A percentile compares a stretch with the other conserved stretches of the same genome.
Conservation (phyloP, 176 grass and related monocot species). For the Eragrostis nindensis region DNA sequence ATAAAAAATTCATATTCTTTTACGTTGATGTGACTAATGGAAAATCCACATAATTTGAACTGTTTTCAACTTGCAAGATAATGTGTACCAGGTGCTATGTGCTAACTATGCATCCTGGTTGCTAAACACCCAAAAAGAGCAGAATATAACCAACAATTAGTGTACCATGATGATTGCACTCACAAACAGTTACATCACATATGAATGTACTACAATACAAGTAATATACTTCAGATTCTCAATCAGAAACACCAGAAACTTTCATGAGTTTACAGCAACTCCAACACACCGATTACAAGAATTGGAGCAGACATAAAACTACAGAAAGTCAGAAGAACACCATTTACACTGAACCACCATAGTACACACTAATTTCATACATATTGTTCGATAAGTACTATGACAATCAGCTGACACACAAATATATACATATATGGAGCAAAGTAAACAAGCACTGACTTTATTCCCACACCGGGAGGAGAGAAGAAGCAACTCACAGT, state of each 20-base stretch:
- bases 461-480: slow-evolving; percentile 47
- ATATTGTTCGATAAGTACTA: not conserved
- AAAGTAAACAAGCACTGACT: slow-evolving; percentile 31
- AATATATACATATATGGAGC: slow-evolving; percentile 50
- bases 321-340: not conserved
- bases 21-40: not conserved
- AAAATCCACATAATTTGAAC: not conserved
- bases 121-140: not conserved
- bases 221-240: not conserved
- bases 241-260: not conserved
- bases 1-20: not conserved
- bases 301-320: not conserved
- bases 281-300: not conserved
- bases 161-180: not conserved
- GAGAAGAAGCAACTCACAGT: slow-evolving; percentile 53
- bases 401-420: slow-evolving; percentile 10
- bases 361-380: slow-evolving; percentile 30
- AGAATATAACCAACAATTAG: not conserved
- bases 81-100: not conserved
- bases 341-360: not conserved
- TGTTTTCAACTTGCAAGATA: not conserved
- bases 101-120: not conserved
- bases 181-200: not conserved
- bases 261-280: too few relatives aligned
- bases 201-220: not conserved